Percentiles rank a stretch among this genome's conserved stretches.
These are phyloP conservation scores for Chlorella vulgaris DNA, from an alignment of 139 green algal genomes.

Conservation along the genomic window DNA sequence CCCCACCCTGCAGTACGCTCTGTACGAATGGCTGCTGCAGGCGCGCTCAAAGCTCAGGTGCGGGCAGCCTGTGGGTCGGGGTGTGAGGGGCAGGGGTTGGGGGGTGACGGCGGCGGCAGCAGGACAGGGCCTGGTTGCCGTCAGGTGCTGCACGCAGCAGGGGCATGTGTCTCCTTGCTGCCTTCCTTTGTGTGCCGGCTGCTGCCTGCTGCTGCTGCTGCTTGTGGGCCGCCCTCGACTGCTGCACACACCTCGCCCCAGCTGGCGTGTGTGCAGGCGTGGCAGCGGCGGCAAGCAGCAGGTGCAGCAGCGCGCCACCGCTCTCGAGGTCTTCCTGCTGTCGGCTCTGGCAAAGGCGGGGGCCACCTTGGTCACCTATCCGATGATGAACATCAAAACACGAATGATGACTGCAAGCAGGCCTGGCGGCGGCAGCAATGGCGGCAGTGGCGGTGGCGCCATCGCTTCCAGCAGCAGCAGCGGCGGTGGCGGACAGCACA, in stretches of 20 bases:
- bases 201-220: too few relatives aligned
- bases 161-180: too few relatives aligned
- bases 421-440: neutral
- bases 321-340: constrained; percentile 85
- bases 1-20: constrained; percentile 85
- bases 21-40: constrained; percentile 83
- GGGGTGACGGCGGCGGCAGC: too few relatives aligned
- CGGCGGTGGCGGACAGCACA: constrained; percentile 67
- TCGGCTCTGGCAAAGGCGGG: constrained; percentile 89
- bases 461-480: too few relatives aligned
- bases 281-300: neutral
- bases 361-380: constrained; percentile 94
- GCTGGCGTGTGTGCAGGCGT: neutral
- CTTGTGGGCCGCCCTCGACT: too few relatives aligned
- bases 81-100: too few relatives aligned
- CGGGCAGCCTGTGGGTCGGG: neutral
- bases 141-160: too few relatives aligned
- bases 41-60: constrained; percentile 26
- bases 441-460: neutral
- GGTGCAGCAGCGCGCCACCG: constrained; percentile 11
- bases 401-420: constrained; percentile 54
- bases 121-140: too few relatives aligned
- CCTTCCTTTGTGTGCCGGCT: too few relatives aligned
- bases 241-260: neutral
- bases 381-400: constrained; percentile 92